Evolutionary conservation across 371 early-diverging fungal genomes (phyloP).

Genomic region (Mucor saturninus): DNA sequence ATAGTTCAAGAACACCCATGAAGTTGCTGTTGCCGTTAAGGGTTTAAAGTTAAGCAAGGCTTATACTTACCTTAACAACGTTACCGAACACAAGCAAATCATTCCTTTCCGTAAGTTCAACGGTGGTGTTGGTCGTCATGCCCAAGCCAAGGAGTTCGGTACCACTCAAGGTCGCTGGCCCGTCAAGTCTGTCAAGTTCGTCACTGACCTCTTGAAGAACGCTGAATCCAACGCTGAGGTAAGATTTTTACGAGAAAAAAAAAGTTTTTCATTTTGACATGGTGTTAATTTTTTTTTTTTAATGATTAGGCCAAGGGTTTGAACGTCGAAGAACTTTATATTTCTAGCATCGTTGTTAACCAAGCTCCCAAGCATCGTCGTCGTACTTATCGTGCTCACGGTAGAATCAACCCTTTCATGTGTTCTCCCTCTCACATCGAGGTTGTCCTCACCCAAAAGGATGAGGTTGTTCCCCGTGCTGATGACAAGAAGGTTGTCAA

Average conservation of each 20-base stretch:
- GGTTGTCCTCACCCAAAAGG: conserved; percentile 86
- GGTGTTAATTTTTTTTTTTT: background rate
- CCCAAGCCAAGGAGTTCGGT: conserved; percentile 97
- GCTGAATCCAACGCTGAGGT: conserved; percentile 96
- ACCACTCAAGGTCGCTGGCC: conserved; percentile 99
- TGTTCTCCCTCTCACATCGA: conserved; percentile 97
- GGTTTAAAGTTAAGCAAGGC: conserved; percentile 96
- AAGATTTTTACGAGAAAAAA: conserved; percentile 4
- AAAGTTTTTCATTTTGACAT: background rate
- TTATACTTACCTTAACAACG: conserved; percentile 94
- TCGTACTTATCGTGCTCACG: conserved; percentile 98
- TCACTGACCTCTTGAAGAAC: conserved; percentile 95
- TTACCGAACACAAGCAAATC: conserved; percentile 96
- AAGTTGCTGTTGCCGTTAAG: conserved; percentile 94
- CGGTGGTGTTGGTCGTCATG: conserved; percentile 97
- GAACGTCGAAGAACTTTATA: conserved; percentile 80
- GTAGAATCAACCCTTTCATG: conserved; percentile 94
- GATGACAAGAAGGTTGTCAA: conserved; percentile 57
- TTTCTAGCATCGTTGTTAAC: conserved; percentile 97
- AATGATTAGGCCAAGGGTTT: conserved; percentile 83
- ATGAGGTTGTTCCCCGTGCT: conserved; percentile 76
- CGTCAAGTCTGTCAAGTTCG: conserved; percentile 94
- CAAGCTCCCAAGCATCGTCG: conserved; percentile 98
- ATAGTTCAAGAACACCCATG: conserved; percentile 96
- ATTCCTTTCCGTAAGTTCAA: conserved; percentile 98